Conservation (phyloP, 441 rosid genomes). For the Gossypium gossypioides region DNA sequence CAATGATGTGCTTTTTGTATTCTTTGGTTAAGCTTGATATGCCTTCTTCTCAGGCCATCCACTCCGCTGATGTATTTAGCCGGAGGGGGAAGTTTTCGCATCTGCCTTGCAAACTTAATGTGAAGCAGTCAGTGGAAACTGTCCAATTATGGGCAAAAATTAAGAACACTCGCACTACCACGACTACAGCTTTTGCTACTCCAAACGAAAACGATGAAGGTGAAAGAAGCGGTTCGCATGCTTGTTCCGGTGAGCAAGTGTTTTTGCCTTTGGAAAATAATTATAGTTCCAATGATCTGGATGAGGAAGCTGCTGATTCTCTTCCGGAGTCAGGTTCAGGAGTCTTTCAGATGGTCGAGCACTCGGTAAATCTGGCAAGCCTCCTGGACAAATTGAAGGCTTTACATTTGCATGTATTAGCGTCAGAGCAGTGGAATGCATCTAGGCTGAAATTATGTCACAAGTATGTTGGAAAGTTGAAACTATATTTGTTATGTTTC, state of each 20-base stretch:
- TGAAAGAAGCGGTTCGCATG: slow-evolving; percentile 18
- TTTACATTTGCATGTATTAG: slow-evolving; percentile 46
- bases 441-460: slow-evolving; percentile 46
- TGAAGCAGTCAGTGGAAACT: slow-evolving; percentile 11
- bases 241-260: slow-evolving; percentile 20
- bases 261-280: slow-evolving; percentile 15
- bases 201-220: slow-evolving; percentile 24
- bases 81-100: slow-evolving; percentile 18
- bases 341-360: slow-evolving; percentile 22
- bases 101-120: slow-evolving; percentile 14
- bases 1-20: not conserved
- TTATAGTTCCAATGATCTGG: slow-evolving; percentile 21
- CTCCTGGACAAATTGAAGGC: slow-evolving; percentile 46
- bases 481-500: not conserved
- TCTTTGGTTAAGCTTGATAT: not conserved
- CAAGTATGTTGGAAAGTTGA: slow-evolving; percentile 25
- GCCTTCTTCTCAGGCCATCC: slow-evolving; percentile 17
- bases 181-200: slow-evolving; percentile 22
- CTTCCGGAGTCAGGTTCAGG: slow-evolving; percentile 17
- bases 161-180: slow-evolving; percentile 18
- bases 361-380: slow-evolving; percentile 19
- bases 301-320: slow-evolving; percentile 22
- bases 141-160: slow-evolving; percentile 18
- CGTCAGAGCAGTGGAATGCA: slow-evolving; percentile 58
- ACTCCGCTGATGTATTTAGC: slow-evolving; percentile 18